phyloP scores from a whole-genome alignment of 495 filamentous ascomycete genomes.

The Diplogelasinospora grovesii region DNA sequence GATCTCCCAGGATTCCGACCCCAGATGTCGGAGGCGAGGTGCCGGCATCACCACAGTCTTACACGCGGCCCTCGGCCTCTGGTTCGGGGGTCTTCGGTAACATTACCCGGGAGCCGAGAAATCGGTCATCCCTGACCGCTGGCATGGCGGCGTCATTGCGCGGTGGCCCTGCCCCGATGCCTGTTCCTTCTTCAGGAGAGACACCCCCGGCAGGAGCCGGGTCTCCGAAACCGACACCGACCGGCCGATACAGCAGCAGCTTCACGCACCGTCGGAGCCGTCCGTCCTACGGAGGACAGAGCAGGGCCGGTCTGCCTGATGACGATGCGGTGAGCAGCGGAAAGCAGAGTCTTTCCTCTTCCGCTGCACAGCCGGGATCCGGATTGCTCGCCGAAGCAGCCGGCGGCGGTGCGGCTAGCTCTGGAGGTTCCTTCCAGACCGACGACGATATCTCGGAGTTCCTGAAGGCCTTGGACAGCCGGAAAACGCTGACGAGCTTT shows the following conservation, averaged over 20 bases:
- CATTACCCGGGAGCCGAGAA: conserved; percentile 58
- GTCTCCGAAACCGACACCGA: conserved; percentile 56
- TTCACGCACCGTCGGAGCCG: conserved; percentile 64
- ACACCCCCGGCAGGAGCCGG: conserved; percentile 12
- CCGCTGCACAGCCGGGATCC: conserved; percentile 82
- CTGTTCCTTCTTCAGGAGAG: conserved; percentile 50
- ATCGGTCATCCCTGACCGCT: conserved; percentile 57
- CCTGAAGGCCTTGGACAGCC: conserved; percentile 73
- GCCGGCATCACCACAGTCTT: conserved; percentile 55
- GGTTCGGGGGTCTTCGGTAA: conserved; percentile 45
- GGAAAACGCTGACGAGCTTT: conserved; percentile 71
- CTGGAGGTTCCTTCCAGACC: conserved; percentile 70
- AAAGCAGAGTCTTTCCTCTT: conserved; percentile 74
- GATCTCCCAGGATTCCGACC: conserved; percentile 56
- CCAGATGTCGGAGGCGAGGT: too few species aligned
- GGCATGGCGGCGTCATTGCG: conserved; percentile 61
- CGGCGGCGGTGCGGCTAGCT: conserved; percentile 65
- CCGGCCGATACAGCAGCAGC: conserved; percentile 73
- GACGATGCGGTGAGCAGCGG: conserved; percentile 85
- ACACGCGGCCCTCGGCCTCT: conserved; percentile 42
- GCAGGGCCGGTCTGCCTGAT: conserved; percentile 64
- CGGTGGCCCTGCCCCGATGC: conserved; percentile 38
- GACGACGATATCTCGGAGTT: conserved; percentile 94
- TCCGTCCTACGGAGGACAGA: conserved; percentile 64
- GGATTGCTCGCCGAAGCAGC: conserved; percentile 68